Evolutionary conservation across 2,329 filamentous ascomycete species (phyloP).

Genomic region (Myriosclerotinia duriaeana): DNA sequence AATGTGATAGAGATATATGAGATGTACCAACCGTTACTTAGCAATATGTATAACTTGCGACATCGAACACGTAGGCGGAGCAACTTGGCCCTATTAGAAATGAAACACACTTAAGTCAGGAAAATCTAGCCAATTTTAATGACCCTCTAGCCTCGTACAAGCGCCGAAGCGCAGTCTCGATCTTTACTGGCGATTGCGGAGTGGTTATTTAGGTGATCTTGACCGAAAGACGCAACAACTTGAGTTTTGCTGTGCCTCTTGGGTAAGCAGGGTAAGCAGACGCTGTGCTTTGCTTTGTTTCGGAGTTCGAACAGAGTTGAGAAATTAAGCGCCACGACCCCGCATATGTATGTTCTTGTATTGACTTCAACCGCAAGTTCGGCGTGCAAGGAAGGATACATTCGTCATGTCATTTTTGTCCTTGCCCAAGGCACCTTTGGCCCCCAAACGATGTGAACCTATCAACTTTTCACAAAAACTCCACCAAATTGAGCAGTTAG

Average conservation of each 20-base stretch:
- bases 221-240: neutral
- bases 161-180: slow-evolving; percentile 14
- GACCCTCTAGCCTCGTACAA: slow-evolving; percentile 1
- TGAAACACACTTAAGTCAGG: neutral
- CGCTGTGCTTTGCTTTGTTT: neutral
- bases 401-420: neutral
- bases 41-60: neutral
- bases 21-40: neutral
- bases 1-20: neutral
- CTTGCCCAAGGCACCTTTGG: neutral
- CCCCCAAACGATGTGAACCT: neutral
- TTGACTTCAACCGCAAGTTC: neutral
- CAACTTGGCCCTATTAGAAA: neutral
- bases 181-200: neutral
- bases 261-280: neutral
- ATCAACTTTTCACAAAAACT: neutral
- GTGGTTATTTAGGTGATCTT: neutral
- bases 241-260: slow-evolving; percentile 13
- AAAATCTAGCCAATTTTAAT: neutral
- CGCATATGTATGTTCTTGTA: slow-evolving; percentile 4
- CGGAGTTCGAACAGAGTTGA: neutral
- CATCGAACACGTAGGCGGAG: neutral
- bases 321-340: slow-evolving; percentile 17
- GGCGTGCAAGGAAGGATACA: neutral
- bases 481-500: neutral